phyloP scores from a whole-genome alignment of 2,329 filamentous ascomycete species.

The Akanthomyces uredinophilus region DNA sequence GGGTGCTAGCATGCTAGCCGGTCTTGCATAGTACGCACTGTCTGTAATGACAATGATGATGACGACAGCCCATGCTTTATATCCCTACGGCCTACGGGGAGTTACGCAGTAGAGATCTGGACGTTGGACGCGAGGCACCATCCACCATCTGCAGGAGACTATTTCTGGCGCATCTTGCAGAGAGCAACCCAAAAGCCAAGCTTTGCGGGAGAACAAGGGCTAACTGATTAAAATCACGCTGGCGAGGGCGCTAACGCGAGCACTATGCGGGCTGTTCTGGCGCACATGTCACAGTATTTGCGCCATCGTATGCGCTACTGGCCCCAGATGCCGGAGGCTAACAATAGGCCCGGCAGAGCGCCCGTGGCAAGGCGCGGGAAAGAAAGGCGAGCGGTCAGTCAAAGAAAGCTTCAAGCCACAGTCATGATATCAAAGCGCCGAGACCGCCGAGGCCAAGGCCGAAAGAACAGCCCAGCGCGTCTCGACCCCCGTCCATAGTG shows the following conservation, averaged over 20 bases:
- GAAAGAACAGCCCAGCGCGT: neutral
- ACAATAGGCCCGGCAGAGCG: neutral
- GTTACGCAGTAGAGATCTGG: neutral
- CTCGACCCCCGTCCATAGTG: neutral
- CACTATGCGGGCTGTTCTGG: neutral
- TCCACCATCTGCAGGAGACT: neutral
- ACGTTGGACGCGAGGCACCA: neutral
- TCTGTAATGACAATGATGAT: neutral
- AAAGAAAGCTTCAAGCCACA: neutral
- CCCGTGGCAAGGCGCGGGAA: neutral
- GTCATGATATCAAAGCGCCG: neutral
- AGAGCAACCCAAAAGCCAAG: neutral
- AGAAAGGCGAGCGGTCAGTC: neutral
- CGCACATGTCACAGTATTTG: too few relatives aligned
- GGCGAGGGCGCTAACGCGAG: constrained; percentile 3
- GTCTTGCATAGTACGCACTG: neutral
- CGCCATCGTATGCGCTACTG: neutral
- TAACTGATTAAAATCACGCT: constrained; percentile 2
- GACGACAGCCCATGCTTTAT: neutral
- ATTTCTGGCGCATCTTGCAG: neutral
- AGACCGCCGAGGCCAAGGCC: neutral
- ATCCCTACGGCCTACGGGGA: too few relatives aligned
- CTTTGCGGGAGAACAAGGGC: neutral
- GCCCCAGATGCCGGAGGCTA: neutral
- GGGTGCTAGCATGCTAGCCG: neutral